phyloP scores from a whole-genome alignment of 2,329 filamentous ascomycete genomes.

The Trichoderma sp. region DNA sequence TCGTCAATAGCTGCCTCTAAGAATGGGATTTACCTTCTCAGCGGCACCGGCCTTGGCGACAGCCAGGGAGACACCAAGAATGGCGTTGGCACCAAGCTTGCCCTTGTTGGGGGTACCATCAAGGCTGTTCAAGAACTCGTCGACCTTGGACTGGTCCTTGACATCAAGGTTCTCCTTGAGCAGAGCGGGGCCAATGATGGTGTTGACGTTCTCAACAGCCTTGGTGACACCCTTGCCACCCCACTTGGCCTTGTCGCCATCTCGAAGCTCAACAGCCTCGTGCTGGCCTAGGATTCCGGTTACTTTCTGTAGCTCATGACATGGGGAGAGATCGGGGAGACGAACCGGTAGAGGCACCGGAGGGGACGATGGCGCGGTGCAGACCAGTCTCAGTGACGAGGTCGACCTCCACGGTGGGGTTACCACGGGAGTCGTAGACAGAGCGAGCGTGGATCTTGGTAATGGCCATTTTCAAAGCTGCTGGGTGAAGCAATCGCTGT shows the following conservation, averaged over 20 bases:
- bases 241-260: conserved; percentile 85
- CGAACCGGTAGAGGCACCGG: conserved; percentile 89
- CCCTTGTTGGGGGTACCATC: conserved; percentile 84
- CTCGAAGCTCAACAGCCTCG: conserved; percentile 87
- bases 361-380: conserved; percentile 96
- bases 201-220: conserved; percentile 84
- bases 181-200: conserved; percentile 71
- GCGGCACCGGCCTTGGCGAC: conserved; percentile 86
- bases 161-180: conserved; percentile 81
- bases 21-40: conserved; percentile 62
- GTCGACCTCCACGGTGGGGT: conserved; percentile 98
- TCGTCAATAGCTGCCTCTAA: not conserved
- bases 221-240: conserved; percentile 82
- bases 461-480: conserved; percentile 70
- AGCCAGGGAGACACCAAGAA: conserved; percentile 79
- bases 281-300: conserved; percentile 64
- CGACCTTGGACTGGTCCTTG: conserved; percentile 80
- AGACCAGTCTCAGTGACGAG: conserved; percentile 94
- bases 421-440: conserved; percentile 97
- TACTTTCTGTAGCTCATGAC: conserved; percentile 26
- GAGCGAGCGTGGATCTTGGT: conserved; percentile 87
- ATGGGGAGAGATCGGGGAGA: conserved; percentile 30
- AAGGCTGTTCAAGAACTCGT: conserved; percentile 80
- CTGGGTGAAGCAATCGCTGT: not conserved
- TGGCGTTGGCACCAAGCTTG: conserved; percentile 84